Evolutionary conservation across 2,329 filamentous ascomycete genomes (phyloP).

Genomic region (Diplodia seriata): DNA sequence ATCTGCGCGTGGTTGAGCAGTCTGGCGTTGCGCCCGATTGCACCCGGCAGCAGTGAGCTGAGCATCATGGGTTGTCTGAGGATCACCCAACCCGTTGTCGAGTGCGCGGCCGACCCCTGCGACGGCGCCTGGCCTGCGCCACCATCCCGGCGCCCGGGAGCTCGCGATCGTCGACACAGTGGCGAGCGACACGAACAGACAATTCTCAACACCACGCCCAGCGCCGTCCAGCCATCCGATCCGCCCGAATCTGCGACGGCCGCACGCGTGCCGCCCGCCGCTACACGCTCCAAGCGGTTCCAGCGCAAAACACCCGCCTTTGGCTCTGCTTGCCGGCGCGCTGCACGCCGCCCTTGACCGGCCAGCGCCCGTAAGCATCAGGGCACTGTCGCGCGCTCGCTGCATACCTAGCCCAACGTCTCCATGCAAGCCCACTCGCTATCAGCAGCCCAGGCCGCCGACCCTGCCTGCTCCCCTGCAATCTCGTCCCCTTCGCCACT

Average conservation of each 20-base stretch:
- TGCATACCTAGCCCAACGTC: neutral
- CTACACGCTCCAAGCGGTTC: conserved; percentile 21
- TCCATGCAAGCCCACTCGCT: conserved; percentile 19
- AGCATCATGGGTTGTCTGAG: conserved; percentile 30
- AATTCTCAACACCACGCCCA: conserved; percentile 16
- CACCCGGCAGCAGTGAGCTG: conserved; percentile 21
- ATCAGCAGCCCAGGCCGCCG: conserved; percentile 17
- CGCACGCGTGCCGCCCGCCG: conserved; percentile 2
- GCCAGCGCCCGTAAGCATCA: conserved; percentile 25
- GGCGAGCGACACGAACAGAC: conserved; percentile 10
- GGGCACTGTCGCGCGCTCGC: conserved; percentile 22
- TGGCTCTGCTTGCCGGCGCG: conserved; percentile 1
- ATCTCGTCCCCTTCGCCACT: neutral
- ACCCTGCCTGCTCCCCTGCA: conserved; percentile 2
- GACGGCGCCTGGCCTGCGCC: conserved; percentile 5
- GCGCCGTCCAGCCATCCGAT: conserved; percentile 15
- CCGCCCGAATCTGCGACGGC: neutral
- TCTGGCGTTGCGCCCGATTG: conserved; percentile 14
- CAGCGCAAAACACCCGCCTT: conserved; percentile 26
- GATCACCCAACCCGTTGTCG: conserved; percentile 26
- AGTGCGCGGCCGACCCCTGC: neutral
- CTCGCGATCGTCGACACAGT: conserved; percentile 17
- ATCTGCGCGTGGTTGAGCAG: conserved; percentile 24
- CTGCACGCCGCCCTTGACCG: conserved; percentile 1
- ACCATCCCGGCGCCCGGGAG: conserved; percentile 25